A percentile compares a stretch with the other conserved stretches of the same genome.
These are phyloP conservation scores for Botrytis tulipae DNA, from an alignment of 2,329 filamentous ascomycete genomes.

Conservation along the genomic window DNA sequence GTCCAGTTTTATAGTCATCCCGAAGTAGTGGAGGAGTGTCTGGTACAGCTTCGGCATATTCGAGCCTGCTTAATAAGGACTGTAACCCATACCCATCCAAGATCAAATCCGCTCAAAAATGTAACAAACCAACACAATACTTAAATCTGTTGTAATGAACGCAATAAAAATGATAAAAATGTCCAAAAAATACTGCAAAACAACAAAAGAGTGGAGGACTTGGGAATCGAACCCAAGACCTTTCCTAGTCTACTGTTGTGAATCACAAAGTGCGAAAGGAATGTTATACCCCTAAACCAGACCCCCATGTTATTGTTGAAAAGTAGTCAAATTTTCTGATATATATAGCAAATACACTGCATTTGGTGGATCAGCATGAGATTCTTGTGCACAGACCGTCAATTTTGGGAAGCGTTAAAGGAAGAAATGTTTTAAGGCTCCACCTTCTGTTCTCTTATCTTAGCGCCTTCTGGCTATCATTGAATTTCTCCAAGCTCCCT, in stretches of 20 bases:
- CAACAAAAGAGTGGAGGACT: conserved; percentile 36
- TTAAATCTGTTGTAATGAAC: background rate
- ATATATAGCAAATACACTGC: too few relatives aligned
- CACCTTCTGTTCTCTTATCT: conserved; percentile 3
- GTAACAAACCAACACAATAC: background rate
- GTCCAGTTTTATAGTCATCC: conserved; percentile 20
- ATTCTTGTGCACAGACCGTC: background rate
- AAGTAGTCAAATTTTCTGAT: rapidly evolving
- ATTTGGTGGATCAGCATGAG: too few relatives aligned
- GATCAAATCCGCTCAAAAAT: background rate
- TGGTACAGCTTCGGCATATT: background rate
- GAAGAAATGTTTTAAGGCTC: background rate
- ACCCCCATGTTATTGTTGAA: conserved; percentile 26
- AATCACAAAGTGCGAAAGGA: conserved; percentile 39
- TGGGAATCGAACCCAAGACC: conserved; percentile 45
- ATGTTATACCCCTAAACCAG: conserved; percentile 44
- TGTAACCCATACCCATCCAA: background rate
- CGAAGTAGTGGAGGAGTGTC: background rate
- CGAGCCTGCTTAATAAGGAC: background rate
- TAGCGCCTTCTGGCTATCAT: conserved; percentile 6
- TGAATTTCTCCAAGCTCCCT: conserved; percentile 12
- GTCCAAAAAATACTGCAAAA: background rate
- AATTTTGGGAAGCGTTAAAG: background rate
- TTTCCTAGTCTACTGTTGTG: conserved; percentile 36
- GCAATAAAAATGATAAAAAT: background rate